Percentiles rank a stretch among this genome's conserved stretches.
Conservation (phyloP, 495 filamentous ascomycete species). For the Podospora pseudopauciseta region DNA sequence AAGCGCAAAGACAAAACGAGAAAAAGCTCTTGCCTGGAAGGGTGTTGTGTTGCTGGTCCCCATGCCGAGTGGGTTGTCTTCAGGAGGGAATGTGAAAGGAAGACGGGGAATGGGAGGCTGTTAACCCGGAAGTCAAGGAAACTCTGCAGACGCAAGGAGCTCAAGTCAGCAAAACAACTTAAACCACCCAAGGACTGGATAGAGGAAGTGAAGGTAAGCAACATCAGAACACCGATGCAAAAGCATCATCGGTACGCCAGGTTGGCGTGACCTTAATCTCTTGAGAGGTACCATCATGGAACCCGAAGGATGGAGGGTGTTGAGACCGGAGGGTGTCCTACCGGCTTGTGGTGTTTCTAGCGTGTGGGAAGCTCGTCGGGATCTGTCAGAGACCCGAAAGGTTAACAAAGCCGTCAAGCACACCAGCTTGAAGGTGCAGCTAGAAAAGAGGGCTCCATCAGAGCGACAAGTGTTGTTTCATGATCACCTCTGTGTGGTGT, state of each 20-base stretch:
- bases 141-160: background rate
- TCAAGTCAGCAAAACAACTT: background rate
- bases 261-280: background rate
- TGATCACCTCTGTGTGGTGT: too few species aligned
- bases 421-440: background rate
- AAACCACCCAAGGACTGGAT: too few species aligned
- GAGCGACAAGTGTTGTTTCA: background rate
- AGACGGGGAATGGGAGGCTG: too few species aligned
- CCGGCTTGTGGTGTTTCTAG: background rate
- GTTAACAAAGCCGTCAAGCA: background rate
- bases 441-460: background rate
- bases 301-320: background rate
- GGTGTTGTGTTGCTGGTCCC: background rate
- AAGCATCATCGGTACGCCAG: background rate
- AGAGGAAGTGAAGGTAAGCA: background rate
- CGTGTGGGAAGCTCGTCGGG: too few species aligned
- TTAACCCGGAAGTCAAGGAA: background rate
- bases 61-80: too few species aligned
- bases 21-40: background rate
- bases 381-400: too few species aligned
- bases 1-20: background rate
- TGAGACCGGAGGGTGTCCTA: background rate
- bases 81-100: too few species aligned
- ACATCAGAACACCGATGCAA: background rate
- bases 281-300: background rate